These are phyloP conservation scores for Porphyrellus sp. DNA, from an alignment of 1,284 basidiomycete genomes.

Conservation along the genomic window DNA sequence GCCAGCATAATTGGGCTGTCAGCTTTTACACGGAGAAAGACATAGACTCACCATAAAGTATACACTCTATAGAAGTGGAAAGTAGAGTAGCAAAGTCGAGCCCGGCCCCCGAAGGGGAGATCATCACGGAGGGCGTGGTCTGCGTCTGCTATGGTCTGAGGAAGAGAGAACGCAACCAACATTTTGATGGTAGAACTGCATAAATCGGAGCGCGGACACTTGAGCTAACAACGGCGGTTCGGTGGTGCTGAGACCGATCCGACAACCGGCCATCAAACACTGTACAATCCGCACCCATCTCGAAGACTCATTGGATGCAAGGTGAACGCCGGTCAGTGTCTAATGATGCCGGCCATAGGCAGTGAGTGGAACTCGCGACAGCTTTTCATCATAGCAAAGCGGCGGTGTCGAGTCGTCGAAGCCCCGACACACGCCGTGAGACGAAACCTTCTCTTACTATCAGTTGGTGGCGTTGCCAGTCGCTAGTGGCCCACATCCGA, in stretches of 20 bases:
- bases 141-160: not conserved
- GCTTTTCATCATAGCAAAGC: not conserved
- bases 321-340: not conserved
- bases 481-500: too few relatives aligned
- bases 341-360: not conserved
- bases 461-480: too few relatives aligned
- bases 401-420: not conserved
- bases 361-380: too few relatives aligned
- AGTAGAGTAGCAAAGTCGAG: conserved; percentile 20
- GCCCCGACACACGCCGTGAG: conserved; percentile 10
- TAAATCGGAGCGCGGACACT: not conserved
- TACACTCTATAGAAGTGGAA: conserved; percentile 21
- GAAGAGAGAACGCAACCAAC: not conserved
- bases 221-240: not conserved
- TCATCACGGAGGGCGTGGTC: conserved; percentile 1
- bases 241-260: not conserved
- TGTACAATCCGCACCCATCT: not conserved
- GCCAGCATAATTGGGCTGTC: not conserved
- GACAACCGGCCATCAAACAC: not conserved
- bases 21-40: not conserved
- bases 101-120: conserved; percentile 5
- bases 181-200: not conserved
- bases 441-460: too few relatives aligned
- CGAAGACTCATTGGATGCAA: not conserved
- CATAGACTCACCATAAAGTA: conserved; percentile 24